A percentile compares a stretch with the other conserved stretches of the same genome.
Conservation (phyloP, 1,284 basidiomycete species). For the Ustanciosporium gigantosporum region DNA sequence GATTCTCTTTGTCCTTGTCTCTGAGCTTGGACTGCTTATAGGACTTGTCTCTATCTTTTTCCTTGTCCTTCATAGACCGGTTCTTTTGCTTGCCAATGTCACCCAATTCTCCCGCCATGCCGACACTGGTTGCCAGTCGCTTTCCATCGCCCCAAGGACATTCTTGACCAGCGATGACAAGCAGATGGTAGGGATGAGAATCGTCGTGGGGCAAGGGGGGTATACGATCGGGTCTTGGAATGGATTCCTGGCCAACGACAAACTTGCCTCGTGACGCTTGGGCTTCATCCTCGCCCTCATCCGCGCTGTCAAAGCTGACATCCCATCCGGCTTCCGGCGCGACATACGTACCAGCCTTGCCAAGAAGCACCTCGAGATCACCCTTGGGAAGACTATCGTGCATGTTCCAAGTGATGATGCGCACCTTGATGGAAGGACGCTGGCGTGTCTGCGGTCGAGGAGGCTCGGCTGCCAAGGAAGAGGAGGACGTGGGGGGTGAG, state of each 20-base stretch:
- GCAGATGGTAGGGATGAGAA: constrained; percentile 75
- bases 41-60: constrained; percentile 9
- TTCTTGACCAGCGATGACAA: constrained; percentile 76
- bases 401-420: constrained; percentile 66
- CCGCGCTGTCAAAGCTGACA: constrained; percentile 27
- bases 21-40: constrained; percentile 23
- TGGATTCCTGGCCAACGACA: constrained; percentile 42
- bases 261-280: constrained; percentile 12
- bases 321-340: constrained; percentile 55
- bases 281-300: constrained; percentile 9
- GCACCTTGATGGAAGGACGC: constrained; percentile 62
- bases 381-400: constrained; percentile 68
- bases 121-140: constrained; percentile 46
- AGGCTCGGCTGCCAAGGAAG: background rate
- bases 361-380: constrained; percentile 74
- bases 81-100: constrained; percentile 37
- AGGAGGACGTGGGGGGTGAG: too few species aligned
- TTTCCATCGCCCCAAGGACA: constrained; percentile 58
- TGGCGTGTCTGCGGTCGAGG: constrained; percentile 13
- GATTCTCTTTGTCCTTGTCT: constrained; percentile 31
- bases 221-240: constrained; percentile 44
- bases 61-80: constrained; percentile 29
- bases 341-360: constrained; percentile 68
- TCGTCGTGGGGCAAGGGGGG: constrained; percentile 51
- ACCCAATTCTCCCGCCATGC: constrained; percentile 54